phyloP scores from a whole-genome alignment of 257 asterid genomes.

The Linaria vulgaris region DNA sequence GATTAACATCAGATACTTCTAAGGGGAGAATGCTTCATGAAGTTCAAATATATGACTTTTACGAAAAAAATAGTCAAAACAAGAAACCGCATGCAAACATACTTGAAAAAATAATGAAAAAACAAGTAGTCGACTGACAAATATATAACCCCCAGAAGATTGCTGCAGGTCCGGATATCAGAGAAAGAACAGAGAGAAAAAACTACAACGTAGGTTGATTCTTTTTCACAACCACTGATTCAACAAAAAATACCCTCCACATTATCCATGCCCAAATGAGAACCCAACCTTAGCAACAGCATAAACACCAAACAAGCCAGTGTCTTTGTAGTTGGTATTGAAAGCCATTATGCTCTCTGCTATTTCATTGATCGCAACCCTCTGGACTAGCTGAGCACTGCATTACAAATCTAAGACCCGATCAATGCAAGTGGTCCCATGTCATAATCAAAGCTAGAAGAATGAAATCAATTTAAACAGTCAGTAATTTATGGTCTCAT shows the following conservation, averaged over 20 bases:
- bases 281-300: conserved; percentile 77
- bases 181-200: neutral
- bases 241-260: neutral
- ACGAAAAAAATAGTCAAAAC: conserved; percentile 1
- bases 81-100: no score
- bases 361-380: conserved; percentile 65
- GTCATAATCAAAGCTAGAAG: conserved; percentile 1
- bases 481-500: neutral
- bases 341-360: conserved; percentile 94
- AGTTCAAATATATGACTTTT: neutral
- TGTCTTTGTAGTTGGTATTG: conserved; percentile 83
- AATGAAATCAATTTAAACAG: neutral
- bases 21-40: neutral
- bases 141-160: neutral
- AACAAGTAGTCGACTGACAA: neutral
- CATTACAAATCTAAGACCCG: conserved; percentile 26
- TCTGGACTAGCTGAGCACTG: conserved; percentile 79
- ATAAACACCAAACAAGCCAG: conserved; percentile 86
- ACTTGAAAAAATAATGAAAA: neutral
- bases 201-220: neutral
- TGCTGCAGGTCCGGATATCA: neutral
- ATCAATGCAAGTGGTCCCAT: conserved; percentile 15
- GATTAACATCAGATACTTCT: conserved; percentile 1
- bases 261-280: neutral
- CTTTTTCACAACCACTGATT: neutral